Conservation (phyloP, 106 monocot species). For the Phalaenopsis aphrodite region DNA sequence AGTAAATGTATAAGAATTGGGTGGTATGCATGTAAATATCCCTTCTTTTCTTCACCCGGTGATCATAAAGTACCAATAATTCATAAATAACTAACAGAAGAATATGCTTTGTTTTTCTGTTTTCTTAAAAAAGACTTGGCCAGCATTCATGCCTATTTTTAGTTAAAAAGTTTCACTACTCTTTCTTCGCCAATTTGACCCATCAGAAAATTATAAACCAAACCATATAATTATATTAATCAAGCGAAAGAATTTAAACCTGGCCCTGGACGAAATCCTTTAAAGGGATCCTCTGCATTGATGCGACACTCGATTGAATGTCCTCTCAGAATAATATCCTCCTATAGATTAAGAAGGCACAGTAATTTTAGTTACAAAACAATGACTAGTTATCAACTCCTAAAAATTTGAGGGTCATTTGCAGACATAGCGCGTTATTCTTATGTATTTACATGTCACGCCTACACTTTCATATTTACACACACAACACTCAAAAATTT, state of each 20-base stretch:
- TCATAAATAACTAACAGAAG: neutral
- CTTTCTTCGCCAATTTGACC: neutral
- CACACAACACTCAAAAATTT: too few species aligned
- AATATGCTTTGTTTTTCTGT: neutral
- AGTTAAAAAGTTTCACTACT: too few species aligned
- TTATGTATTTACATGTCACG: too few species aligned
- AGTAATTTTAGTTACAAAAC: neutral
- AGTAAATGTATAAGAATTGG: too few species aligned
- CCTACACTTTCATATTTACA: too few species aligned
- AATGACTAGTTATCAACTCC: neutral
- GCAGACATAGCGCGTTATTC: too few species aligned
- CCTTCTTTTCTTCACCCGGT: neutral
- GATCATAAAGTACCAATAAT: neutral
- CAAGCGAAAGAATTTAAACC: conserved; percentile 31
- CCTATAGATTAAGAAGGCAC: conserved; percentile 28
- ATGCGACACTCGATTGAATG: conserved; percentile 98
- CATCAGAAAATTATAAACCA: neutral
- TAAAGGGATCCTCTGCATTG: conserved; percentile 95
- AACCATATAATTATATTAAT: neutral
- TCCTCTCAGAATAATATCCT: conserved; percentile 91
- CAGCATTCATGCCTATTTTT: neutral
- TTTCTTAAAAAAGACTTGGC: neutral
- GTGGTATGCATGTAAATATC: too few species aligned
- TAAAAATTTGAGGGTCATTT: neutral
- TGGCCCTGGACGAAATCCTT: conserved; percentile 92